Percentiles rank a stretch among this genome's conserved stretches.
Evolutionary conservation across 129 eudicot species (phyloP).

Genomic region (Flaveria linearis): DNA sequence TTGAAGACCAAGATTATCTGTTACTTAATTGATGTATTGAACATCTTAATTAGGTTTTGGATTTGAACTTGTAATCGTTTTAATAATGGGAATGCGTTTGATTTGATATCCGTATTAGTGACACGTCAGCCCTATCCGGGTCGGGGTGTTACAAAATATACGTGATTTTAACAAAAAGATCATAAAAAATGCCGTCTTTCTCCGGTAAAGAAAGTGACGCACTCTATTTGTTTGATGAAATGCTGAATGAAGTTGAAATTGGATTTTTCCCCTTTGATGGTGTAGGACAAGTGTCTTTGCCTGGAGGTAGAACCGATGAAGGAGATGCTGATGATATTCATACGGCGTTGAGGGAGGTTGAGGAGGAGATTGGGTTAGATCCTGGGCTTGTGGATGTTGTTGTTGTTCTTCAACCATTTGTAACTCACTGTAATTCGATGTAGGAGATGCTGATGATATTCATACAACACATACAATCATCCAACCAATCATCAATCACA

Average conservation of each 20-base stretch:
- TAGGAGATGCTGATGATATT: too few species aligned
- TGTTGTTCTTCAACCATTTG: constrained; percentile 53
- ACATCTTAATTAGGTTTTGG: too few species aligned
- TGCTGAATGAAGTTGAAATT: constrained; percentile 11
- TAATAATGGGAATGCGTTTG: too few species aligned
- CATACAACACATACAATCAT: too few species aligned
- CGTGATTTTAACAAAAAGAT: constrained; percentile 70
- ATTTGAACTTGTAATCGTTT: too few species aligned
- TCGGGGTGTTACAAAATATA: too few species aligned
- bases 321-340: constrained; percentile 46
- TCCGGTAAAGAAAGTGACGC: constrained; percentile 43
- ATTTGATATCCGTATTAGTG: too few species aligned
- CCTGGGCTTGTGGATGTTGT: constrained; percentile 69
- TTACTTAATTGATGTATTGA: too few species aligned
- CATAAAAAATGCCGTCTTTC: constrained; percentile 53
- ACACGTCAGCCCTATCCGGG: too few species aligned
- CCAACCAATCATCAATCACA: too few species aligned
- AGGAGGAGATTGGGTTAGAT: constrained; percentile 82
- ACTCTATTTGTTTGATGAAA: constrained; percentile 1
- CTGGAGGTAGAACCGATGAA: constrained; percentile 77
- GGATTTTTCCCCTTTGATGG: not conserved
- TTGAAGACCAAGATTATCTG: too few species aligned
- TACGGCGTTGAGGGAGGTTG: constrained; percentile 78
- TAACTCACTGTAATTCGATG: too few species aligned
- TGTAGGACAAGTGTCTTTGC: constrained; percentile 79